These are phyloP conservation scores for Phialemoniopsis sp. DNA, from an alignment of 2,329 filamentous ascomycete species.

Conservation along the genomic window DNA sequence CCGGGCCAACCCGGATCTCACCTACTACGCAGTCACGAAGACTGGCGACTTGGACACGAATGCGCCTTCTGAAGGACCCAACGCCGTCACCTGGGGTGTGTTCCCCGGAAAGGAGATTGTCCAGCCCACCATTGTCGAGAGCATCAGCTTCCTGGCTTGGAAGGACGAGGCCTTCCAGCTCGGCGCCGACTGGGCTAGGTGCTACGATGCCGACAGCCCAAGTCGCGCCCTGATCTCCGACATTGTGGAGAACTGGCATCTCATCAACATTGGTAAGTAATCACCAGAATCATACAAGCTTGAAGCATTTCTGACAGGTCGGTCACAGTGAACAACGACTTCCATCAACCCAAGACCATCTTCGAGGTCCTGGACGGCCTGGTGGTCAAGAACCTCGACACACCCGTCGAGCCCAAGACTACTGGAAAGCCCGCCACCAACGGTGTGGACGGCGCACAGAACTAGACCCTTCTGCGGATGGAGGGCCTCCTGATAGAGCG, in stretches of 20 bases:
- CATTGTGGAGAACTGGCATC: constrained; percentile 86
- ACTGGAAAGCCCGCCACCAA: constrained; percentile 5
- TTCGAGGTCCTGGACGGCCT: constrained; percentile 84
- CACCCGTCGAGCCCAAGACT: constrained; percentile 20
- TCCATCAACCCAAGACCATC: constrained; percentile 77
- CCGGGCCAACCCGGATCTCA: constrained; percentile 73
- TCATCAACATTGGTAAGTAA: constrained; percentile 85
- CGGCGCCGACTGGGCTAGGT: constrained; percentile 90
- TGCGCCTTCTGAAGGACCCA: constrained; percentile 78
- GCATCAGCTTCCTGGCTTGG: constrained; percentile 96
- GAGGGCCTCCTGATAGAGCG: not conserved
- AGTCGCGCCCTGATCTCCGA: constrained; percentile 76
- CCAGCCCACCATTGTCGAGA: constrained; percentile 99
- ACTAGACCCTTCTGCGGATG: constrained; percentile 11
- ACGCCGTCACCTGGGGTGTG: constrained; percentile 99
- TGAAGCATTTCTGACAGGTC: not conserved
- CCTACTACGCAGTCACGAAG: constrained; percentile 91
- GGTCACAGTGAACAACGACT: constrained; percentile 85
- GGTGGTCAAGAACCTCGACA: constrained; percentile 60
- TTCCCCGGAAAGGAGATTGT: constrained; percentile 99
- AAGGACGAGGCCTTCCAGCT: constrained; percentile 96
- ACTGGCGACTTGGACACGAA: constrained; percentile 80
- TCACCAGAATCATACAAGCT: constrained; percentile 1
- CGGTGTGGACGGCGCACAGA: constrained; percentile 9
- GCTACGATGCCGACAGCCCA: constrained; percentile 71